Conservation (phyloP, 2,329 filamentous ascomycete genomes). For the Talaromyces atroroseus region DNA sequence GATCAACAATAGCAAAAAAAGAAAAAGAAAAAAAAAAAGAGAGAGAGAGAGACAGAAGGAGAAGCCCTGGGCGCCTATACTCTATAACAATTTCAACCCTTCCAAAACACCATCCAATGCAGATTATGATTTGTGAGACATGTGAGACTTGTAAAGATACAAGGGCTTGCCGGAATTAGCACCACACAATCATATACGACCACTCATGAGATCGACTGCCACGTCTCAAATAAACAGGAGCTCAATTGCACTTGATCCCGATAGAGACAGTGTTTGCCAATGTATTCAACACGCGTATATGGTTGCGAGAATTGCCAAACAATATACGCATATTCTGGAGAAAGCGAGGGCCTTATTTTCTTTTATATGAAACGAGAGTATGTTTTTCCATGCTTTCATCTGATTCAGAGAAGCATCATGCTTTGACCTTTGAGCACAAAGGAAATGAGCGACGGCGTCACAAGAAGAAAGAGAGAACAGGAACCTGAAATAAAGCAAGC, state of each 20-base stretch:
- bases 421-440: not conserved
- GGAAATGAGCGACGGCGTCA: not conserved
- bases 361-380: slow-evolving; percentile 8
- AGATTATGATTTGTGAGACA: slow-evolving; percentile 1
- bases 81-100: not conserved
- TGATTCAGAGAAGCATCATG: not conserved
- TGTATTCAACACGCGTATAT: not conserved
- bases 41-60: no score
- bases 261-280: not conserved
- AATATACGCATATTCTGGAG: not conserved
- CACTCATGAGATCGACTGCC: not conserved
- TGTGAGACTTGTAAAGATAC: not conserved
- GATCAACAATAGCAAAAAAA: not conserved
- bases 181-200: not conserved
- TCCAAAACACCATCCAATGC: slow-evolving; percentile 6
- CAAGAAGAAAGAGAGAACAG: not conserved
- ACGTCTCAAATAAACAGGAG: not conserved
- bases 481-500: not conserved
- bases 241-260: not conserved
- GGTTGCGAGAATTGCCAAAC: not conserved
- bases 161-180: not conserved
- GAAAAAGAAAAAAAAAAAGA: no score
- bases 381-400: slow-evolving; percentile 4
- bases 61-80: slow-evolving; percentile 3
- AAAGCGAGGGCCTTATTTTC: not conserved